These are phyloP conservation scores for Talaromyces funiculosus DNA, from an alignment of 2,329 filamentous ascomycete species.

Conservation along the genomic window DNA sequence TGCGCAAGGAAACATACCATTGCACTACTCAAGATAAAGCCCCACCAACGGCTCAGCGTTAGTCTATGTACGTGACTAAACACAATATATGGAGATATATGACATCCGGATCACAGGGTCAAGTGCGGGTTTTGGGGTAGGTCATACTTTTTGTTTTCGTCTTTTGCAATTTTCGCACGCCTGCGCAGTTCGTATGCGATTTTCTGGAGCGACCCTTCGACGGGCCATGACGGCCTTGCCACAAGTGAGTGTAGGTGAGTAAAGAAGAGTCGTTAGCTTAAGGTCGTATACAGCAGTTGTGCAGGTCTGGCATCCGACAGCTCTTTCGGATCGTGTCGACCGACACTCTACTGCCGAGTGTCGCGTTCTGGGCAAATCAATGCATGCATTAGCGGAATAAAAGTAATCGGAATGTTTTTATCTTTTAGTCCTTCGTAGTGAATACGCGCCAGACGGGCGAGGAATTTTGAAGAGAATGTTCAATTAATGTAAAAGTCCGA, in stretches of 20 bases:
- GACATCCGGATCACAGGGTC: background rate
- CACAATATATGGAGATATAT: too few relatives aligned
- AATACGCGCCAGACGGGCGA: background rate
- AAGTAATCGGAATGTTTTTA: background rate
- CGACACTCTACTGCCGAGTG: background rate
- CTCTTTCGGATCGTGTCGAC: conserved; percentile 5
- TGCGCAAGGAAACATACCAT: conserved; percentile 53
- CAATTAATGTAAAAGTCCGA: background rate
- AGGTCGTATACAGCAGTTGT: background rate
- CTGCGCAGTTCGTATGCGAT: conserved; percentile 58
- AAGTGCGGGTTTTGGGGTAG: background rate
- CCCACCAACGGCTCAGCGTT: background rate
- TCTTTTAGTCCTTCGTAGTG: background rate
- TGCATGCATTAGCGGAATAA: background rate
- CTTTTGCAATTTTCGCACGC: conserved; percentile 62
- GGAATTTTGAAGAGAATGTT: background rate
- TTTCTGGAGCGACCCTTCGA: conserved; percentile 53
- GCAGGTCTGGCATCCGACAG: conserved; percentile 3
- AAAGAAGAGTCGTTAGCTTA: background rate
- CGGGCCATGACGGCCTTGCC: conserved; percentile 42
- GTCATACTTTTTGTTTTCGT: conserved; percentile 61
- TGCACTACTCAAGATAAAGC: conserved; percentile 43
- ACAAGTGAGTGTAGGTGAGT: background rate
- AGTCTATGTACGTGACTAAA: background rate
- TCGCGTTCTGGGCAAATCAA: background rate